Evolutionary conservation across 1,284 basidiomycete genomes (phyloP), one percentile per base, ranked within the genome.

Genomic region (Ustilago crameri): DNA sequence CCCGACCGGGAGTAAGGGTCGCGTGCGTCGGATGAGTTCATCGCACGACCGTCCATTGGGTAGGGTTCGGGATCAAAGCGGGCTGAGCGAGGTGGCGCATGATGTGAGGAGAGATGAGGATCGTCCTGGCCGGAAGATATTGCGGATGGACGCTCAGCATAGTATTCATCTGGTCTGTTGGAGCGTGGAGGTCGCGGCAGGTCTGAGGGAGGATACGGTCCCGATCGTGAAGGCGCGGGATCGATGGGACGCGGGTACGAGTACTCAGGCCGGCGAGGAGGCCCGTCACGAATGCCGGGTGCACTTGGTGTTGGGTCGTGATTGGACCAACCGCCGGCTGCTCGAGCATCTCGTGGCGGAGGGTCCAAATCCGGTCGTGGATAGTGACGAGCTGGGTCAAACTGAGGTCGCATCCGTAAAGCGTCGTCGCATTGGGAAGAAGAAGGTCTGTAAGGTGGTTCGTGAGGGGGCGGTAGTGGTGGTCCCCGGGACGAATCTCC

Each of bases 401-500:
- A 24, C 14, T 45, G 64, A 3, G 58, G 41, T 14, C 64, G 64
- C 50, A 50, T 34, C 30, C 58, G 38, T 5, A 52, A 45, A 5
- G 57, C 41, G 9, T 53, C 64, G 35, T 67, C 50, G 18, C 64
- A 53, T 12, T 26, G 9, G 14, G 46, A n/a, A 0, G 14, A 46
- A 24, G 27, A 20, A 1, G 22, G 14, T 22, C 41, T 37, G 40
- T 61, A 61, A 24, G 53, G 37, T 24, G 57, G 26, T 2, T 56
- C 58, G 17, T 53, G 50, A 41, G 53, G 17, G 38, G 45, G 41
- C 7, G 64, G 45, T 4, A 41, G 41, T 15, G 40, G 48, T 41
- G 35, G 54, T 17, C 53, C 57, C 40, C 58, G 47, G 45, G 53
- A 57, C 18, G 64, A 30, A n/a, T 67, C 50, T 20, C 57, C 64